Conservation (phyloP, 768 basidiomycete genomes). For the Psilocybe sp. region DNA sequence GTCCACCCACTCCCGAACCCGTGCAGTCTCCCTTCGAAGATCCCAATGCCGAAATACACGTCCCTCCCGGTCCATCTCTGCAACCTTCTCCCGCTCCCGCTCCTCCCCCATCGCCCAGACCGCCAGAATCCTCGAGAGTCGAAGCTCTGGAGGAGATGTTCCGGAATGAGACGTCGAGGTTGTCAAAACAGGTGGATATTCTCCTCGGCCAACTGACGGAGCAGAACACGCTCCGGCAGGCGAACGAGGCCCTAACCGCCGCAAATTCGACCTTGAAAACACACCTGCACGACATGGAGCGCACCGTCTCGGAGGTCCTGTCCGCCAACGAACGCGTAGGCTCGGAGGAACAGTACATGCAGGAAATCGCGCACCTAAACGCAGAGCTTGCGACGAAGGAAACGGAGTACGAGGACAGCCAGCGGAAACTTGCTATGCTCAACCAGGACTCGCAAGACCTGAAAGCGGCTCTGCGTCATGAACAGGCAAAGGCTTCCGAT, state of each 20-base stretch:
- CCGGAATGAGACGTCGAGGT: constrained; percentile 25
- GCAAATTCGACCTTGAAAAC: constrained; percentile 26
- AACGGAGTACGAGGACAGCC: constrained; percentile 26
- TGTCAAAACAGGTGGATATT: constrained; percentile 23
- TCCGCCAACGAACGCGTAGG: constrained; percentile 21
- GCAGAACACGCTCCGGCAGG: constrained; percentile 22
- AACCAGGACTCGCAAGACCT: constrained; percentile 25
- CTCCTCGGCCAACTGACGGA: constrained; percentile 24
- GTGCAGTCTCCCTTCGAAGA: constrained; percentile 21
- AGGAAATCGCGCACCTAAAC: constrained; percentile 25
- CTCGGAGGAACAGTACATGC: constrained; percentile 23
- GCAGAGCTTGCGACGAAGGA: constrained; percentile 20
- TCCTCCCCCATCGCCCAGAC: constrained; percentile 6
- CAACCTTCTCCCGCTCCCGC: constrained; percentile 5
- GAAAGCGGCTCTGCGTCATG: constrained; percentile 20
- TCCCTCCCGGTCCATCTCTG: background rate
- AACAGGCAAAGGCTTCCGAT: constrained; percentile 19
- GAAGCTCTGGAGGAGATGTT: constrained; percentile 21
- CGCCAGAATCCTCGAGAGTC: constrained; percentile 12
- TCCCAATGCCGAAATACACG: constrained; percentile 1
- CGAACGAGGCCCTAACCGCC: constrained; percentile 18
- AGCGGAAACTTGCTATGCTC: constrained; percentile 26
- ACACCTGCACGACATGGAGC: constrained; percentile 26
- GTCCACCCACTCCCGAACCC: background rate
- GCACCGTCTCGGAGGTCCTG: constrained; percentile 23